These are phyloP conservation scores for Amorphotheca resinae DNA, from an alignment of 495 filamentous ascomycete species.

Conservation along the genomic window DNA sequence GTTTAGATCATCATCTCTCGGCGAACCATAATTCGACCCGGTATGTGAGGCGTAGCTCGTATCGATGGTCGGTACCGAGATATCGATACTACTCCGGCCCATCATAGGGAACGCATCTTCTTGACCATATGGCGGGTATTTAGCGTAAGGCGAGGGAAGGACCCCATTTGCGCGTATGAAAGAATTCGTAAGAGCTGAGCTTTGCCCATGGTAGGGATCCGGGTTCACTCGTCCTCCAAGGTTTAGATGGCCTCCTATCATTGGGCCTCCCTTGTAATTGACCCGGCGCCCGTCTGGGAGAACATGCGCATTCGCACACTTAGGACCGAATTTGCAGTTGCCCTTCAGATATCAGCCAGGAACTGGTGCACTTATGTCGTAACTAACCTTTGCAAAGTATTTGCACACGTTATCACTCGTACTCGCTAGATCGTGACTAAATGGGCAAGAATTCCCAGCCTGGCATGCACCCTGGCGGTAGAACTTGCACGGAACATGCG, in stretches of 20 bases:
- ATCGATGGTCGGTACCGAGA: conserved; percentile 60
- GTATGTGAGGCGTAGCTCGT: conserved; percentile 65
- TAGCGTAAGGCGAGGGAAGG: conserved; percentile 26
- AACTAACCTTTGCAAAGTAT: conserved; percentile 88
- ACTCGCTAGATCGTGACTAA: conserved; percentile 77
- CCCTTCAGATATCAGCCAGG: conserved; percentile 44
- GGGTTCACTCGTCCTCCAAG: conserved; percentile 24
- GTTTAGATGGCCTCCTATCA: conserved; percentile 59
- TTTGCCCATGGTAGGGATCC: conserved; percentile 44
- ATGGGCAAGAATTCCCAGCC: conserved; percentile 90
- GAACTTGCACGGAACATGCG: conserved; percentile 99
- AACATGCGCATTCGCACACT: conserved; percentile 93
- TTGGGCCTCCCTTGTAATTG: conserved; percentile 47
- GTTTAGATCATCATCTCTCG: conserved; percentile 53
- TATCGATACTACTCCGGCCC: conserved; percentile 35
- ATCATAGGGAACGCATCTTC: conserved; percentile 35
- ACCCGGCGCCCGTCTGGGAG: conserved; percentile 86
- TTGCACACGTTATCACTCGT: conserved; percentile 83
- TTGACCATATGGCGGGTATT: conserved; percentile 23
- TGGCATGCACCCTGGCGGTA: conserved; percentile 92
- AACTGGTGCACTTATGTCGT: background rate
- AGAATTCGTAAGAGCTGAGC: conserved; percentile 63
- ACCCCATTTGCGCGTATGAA: conserved; percentile 60
- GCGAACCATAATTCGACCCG: conserved; percentile 79
- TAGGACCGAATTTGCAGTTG: conserved; percentile 97